phyloP scores from a whole-genome alignment of 208 protist species.

The Phytomonas francai region DNA sequence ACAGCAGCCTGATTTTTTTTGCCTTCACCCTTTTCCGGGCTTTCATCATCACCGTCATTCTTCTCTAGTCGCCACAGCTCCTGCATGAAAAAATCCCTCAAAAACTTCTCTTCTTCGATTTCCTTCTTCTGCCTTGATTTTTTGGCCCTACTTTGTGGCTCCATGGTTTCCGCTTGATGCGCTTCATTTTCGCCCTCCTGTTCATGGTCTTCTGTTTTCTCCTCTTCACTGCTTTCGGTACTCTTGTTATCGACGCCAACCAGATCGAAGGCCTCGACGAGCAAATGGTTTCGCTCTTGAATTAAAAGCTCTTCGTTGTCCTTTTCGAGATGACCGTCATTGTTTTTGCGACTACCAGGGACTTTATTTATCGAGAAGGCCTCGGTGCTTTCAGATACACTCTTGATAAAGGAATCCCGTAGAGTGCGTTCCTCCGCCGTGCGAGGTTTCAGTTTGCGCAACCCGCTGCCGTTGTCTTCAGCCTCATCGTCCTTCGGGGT shows the following conservation, averaged over 20 bases:
- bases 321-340: constrained; percentile 4
- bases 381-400: constrained; percentile 42
- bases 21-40: constrained; percentile 12
- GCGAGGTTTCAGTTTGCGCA: constrained; percentile 48
- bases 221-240: constrained; percentile 3
- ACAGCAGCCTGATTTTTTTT: constrained; percentile 16
- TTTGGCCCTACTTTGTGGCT: constrained; percentile 5
- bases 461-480: constrained; percentile 18
- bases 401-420: constrained; percentile 61
- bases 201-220: constrained; percentile 4
- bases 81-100: constrained; percentile 67
- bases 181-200: constrained; percentile 7
- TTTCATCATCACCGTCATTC: constrained; percentile 6
- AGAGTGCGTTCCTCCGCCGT: constrained; percentile 53
- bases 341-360: constrained; percentile 10
- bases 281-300: constrained; percentile 10
- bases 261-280: constrained; percentile 15
- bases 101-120: constrained; percentile 17
- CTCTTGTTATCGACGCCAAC: too few species aligned
- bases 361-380: constrained; percentile 32
- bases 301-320: constrained; percentile 9
- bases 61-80: constrained; percentile 50
- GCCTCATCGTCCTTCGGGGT: constrained; percentile 8
- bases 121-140: constrained; percentile 3
- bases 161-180: too few species aligned